Conservation (phyloP, 495 filamentous ascomycete species). For the Hypoxylon intermedium region DNA sequence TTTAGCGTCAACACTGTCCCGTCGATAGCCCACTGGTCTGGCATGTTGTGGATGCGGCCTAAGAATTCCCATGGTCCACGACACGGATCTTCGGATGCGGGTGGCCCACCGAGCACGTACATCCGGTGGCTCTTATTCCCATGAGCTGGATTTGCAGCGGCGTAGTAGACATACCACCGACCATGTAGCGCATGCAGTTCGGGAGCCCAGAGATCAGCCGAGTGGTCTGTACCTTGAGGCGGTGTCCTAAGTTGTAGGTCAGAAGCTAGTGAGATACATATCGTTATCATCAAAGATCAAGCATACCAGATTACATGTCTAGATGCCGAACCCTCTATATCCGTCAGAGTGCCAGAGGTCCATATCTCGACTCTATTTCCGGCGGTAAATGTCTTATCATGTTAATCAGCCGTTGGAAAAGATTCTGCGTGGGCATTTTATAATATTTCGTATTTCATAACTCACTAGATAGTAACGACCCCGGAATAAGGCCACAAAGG, state of each 20-base stretch:
- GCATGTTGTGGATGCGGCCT: slow-evolving; percentile 39
- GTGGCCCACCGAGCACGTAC: slow-evolving; percentile 43
- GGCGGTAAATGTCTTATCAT: slow-evolving; percentile 40
- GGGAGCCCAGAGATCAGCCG: slow-evolving; percentile 44
- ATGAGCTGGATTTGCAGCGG: slow-evolving; percentile 35
- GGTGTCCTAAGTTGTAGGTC: slow-evolving; percentile 33
- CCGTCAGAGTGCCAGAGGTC: slow-evolving; percentile 38
- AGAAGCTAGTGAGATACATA: slow-evolving; percentile 1
- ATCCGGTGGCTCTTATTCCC: slow-evolving; percentile 44
- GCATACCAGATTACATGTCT: slow-evolving; percentile 43
- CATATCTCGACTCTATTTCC: slow-evolving; percentile 46
- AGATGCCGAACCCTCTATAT: slow-evolving; percentile 38
- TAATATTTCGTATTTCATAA: too few relatives aligned
- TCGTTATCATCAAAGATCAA: neutral
- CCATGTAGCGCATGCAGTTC: slow-evolving; percentile 42
- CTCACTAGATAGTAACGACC: slow-evolving; percentile 42
- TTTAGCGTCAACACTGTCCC: slow-evolving; percentile 42
- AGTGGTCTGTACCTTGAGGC: slow-evolving; percentile 40
- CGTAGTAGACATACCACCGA: slow-evolving; percentile 46
- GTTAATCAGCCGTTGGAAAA: slow-evolving; percentile 2
- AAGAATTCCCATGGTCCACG: slow-evolving; percentile 42
- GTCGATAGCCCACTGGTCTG: slow-evolving; percentile 45
- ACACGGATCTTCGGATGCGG: slow-evolving; percentile 33
- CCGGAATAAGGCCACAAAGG: slow-evolving; percentile 36
- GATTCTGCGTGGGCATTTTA: too few relatives aligned